Evolutionary conservation across 495 filamentous ascomycete species (phyloP).

Genomic region (Lasiosphaeriaceae sp.): DNA sequence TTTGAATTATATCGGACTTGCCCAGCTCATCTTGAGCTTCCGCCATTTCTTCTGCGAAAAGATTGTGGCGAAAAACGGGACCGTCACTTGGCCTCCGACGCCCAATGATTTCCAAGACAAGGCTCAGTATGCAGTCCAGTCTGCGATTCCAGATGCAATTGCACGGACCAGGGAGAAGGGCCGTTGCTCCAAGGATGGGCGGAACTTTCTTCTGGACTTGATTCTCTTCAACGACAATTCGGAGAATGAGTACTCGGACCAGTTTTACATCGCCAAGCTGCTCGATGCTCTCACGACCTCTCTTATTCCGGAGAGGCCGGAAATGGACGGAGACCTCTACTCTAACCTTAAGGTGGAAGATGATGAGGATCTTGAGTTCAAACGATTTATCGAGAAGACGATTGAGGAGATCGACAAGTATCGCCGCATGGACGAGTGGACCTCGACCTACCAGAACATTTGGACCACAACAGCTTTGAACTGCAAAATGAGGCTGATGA

Average conservation of each 20-base stretch:
- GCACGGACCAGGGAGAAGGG: conserved; percentile 74
- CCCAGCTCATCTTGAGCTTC: conserved; percentile 79
- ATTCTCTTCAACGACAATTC: conserved; percentile 91
- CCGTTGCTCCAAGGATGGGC: conserved; percentile 68
- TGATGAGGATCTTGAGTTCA: conserved; percentile 35
- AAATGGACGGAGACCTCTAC: conserved; percentile 50
- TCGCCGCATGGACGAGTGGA: conserved; percentile 91
- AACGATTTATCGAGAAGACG: conserved; percentile 60
- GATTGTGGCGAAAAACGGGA: conserved; percentile 25
- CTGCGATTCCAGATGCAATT: conserved; percentile 73
- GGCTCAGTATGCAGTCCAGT: conserved; percentile 74
- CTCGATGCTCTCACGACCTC: conserved; percentile 76
- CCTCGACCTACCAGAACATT: conserved; percentile 84
- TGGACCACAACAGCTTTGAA: conserved; percentile 78
- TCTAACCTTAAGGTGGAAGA: conserved; percentile 31
- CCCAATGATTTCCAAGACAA: conserved; percentile 89
- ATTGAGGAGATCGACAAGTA: conserved; percentile 86
- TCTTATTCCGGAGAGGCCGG: conserved; percentile 54
- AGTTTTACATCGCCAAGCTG: conserved; percentile 77
- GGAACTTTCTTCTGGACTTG: conserved; percentile 79
- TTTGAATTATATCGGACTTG: conserved; percentile 72
- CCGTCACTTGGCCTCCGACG: conserved; percentile 63
- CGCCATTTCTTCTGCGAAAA: conserved; percentile 83
- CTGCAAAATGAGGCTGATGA: conserved; percentile 71
- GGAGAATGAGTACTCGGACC: conserved; percentile 81